These are phyloP conservation scores for Ascochyta koolunga DNA, from an alignment of 2,329 filamentous ascomycete genomes.

Conservation along the genomic window DNA sequence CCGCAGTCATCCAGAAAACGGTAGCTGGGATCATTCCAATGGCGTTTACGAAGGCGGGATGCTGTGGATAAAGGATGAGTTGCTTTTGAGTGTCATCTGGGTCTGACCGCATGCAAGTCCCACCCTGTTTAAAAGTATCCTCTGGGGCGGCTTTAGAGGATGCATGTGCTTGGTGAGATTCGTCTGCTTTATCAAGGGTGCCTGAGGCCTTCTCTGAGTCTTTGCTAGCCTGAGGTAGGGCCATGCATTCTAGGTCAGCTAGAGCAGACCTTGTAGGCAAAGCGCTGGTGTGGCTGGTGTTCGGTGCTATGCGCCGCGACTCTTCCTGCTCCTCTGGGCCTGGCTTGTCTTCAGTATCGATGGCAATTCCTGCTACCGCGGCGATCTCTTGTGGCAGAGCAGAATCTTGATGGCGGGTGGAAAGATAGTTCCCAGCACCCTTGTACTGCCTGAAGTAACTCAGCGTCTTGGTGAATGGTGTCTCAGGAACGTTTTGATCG, in stretches of 20 bases:
- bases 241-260: slow-evolving; percentile 12
- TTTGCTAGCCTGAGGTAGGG: slow-evolving; percentile 23
- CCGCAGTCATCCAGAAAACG: slow-evolving; percentile 32
- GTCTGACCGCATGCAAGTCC: neutral
- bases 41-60: slow-evolving; percentile 33
- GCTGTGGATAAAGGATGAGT: slow-evolving; percentile 10
- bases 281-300: neutral
- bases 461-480: slow-evolving; percentile 25
- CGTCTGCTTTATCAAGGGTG: neutral
- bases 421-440: slow-evolving; percentile 18
- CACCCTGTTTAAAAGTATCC: neutral
- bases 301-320: neutral
- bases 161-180: neutral
- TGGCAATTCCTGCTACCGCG: slow-evolving; percentile 19
- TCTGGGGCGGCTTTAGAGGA: neutral
- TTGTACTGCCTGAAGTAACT: slow-evolving; percentile 27
- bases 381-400: slow-evolving; percentile 29
- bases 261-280: neutral
- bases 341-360: neutral
- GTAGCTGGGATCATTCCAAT: slow-evolving; percentile 33
- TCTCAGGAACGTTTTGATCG: slow-evolving; percentile 9
- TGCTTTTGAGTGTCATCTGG: slow-evolving; percentile 4
- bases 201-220: neutral
- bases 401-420: slow-evolving; percentile 27
- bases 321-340: neutral